These are phyloP conservation scores for Cicer chorassanicum DNA, from an alignment of 306 rosid genomes.

Conservation along the genomic window DNA sequence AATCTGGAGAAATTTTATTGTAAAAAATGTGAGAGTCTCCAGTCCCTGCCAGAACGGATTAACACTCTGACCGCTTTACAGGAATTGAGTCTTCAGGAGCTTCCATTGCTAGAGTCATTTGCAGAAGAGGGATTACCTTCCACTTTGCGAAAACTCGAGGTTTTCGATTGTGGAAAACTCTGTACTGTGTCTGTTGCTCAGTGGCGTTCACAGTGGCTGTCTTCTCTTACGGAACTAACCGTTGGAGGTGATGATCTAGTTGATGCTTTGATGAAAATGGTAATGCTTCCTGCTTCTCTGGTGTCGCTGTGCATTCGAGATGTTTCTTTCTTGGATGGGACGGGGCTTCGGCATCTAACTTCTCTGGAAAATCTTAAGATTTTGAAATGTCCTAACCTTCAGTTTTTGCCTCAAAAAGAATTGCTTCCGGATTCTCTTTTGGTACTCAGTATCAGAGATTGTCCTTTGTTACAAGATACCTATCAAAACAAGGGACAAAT, in stretches of 20 bases:
- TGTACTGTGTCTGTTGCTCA: background rate
- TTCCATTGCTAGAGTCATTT: background rate
- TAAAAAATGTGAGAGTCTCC: background rate
- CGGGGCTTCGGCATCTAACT: background rate
- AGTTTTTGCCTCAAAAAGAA: constrained; percentile 1
- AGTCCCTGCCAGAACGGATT: background rate
- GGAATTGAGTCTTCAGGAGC: constrained; percentile 5
- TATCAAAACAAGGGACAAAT: background rate
- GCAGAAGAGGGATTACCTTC: constrained; percentile 9
- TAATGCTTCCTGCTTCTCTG: background rate
- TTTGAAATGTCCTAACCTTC: background rate
- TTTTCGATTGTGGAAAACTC: background rate
- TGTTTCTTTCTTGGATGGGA: constrained; percentile 6
- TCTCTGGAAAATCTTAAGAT: constrained; percentile 4
- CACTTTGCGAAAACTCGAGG: constrained; percentile 11
- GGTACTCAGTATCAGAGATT: background rate
- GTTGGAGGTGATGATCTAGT: constrained; percentile 14
- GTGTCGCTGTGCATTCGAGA: background rate
- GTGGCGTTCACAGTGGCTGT: background rate
- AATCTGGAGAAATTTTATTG: background rate
- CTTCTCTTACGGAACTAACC: background rate
- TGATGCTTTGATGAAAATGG: background rate
- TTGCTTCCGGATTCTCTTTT: constrained; percentile 11
- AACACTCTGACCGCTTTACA: background rate
- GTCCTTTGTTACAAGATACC: background rate